Percentiles rank a stretch among this genome's conserved stretches.
Evolutionary conservation across 2,329 filamentous ascomycete genomes (phyloP).

Genomic region (Cryphonectria japonica): DNA sequence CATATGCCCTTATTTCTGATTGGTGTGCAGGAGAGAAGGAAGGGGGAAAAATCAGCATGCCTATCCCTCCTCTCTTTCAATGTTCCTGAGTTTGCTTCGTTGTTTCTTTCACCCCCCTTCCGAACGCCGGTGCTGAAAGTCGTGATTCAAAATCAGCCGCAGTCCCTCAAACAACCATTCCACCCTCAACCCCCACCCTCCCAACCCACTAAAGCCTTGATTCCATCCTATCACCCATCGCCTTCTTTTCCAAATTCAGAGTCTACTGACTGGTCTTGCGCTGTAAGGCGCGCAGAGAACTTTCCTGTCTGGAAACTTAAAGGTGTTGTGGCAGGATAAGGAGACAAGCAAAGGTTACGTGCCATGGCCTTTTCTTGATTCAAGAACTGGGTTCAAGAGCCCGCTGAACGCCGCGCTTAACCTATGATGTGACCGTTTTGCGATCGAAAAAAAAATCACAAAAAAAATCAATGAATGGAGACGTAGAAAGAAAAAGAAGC

Average conservation of each 20-base stretch:
- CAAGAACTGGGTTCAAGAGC: constrained; percentile 7
- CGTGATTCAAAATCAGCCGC: not conserved
- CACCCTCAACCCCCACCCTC: not conserved
- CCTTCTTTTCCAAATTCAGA: not conserved
- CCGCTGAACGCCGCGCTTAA: constrained; percentile 29
- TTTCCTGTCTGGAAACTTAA: not conserved
- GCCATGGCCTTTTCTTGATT: not conserved
- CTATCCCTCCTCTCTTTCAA: not conserved
- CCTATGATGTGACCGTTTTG: constrained; percentile 22
- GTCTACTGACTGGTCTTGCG: not conserved
- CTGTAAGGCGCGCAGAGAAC: not conserved
- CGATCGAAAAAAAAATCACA: not conserved
- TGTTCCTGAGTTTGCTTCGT: not conserved
- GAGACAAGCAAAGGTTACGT: not conserved
- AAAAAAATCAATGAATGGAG: no score
- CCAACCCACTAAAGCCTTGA: not conserved
- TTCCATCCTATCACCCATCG: constrained; percentile 1
- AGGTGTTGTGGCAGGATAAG: not conserved
- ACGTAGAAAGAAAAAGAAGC: not conserved
- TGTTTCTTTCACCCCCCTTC: not conserved
- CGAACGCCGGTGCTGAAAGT: not conserved
- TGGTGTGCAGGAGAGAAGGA: not conserved
- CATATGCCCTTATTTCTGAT: not conserved
- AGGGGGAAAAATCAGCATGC: not conserved
- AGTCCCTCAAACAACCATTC: not conserved